Evolutionary conservation across 192 early-diverging fungal species (phyloP), one percentile per base, ranked within the genome.

Genomic region (Mortierella alpina): DNA sequence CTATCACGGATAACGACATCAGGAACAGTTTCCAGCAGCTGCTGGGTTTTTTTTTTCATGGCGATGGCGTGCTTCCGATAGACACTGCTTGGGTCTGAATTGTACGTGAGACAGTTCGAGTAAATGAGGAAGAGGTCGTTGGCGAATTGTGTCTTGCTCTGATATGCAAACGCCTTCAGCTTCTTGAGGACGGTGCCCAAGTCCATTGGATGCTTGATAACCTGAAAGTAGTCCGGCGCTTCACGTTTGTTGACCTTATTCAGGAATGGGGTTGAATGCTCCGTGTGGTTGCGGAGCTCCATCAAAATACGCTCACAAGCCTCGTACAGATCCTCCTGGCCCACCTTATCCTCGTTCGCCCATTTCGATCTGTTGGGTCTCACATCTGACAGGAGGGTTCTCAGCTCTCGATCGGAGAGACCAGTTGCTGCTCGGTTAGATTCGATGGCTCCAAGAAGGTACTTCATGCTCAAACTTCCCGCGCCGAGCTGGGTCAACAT

Each of bases 191-290:
- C 95, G 47, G 93, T 92, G 15, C 89, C 91, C 44, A 99, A 85
- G 86, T 99, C 98, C 98, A 99, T 99, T 6, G 98, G 98, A 8
- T 92, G 80, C 78, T 91, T 92, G 71, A 99, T 96, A 57, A 99
- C 95, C 90, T 75, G 20, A 15, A 53, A 93, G 75, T 99, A 99
- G 84, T 97, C 93, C 0, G 97, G 97, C 1, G 93, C 96, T 51
- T 98, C 96, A 54, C 93, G 89, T 64, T 94, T 92, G 74, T 88
- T 90, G 31, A 99, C 97, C 73, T 93, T 94, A 53, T 88, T 90
- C 23, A 97, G 82, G 74, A 99, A 99, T 5, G 96, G 96, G 12
- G 81, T 72, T 0, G 94, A 93, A 53, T 96, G 94, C 39, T 92
- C 94, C 2, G 88, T 89, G 82, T 94, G 93, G 58, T 90, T 86